These are phyloP conservation scores for Hortaea werneckii DNA, from an alignment of 2,329 filamentous ascomycete genomes.

Conservation along the genomic window DNA sequence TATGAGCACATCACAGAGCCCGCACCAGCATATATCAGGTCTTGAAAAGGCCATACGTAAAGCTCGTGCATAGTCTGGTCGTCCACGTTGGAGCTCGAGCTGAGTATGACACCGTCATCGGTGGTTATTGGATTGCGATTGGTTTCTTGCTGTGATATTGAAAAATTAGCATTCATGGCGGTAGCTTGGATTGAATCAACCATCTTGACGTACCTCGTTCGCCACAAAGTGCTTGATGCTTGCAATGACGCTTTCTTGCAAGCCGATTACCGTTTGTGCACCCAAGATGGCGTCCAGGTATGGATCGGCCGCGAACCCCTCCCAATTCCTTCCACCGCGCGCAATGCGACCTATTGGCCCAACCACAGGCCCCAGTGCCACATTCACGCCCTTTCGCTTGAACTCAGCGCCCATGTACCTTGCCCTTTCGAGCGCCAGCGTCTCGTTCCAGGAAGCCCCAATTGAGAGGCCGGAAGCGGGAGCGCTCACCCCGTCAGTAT, in stretches of 20 bases:
- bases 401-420: constrained; percentile 49
- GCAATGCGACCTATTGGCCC: constrained; percentile 62
- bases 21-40: constrained; percentile 38
- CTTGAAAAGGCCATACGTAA: constrained; percentile 47
- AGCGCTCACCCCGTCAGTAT: constrained; percentile 32
- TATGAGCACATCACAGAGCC: constrained; percentile 32
- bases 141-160: constrained; percentile 36
- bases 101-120: constrained; percentile 13
- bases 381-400: constrained; percentile 44
- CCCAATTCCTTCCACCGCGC: constrained; percentile 59
- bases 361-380: constrained; percentile 58
- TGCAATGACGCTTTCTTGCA: constrained; percentile 49
- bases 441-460: constrained; percentile 43
- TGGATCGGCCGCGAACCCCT: constrained; percentile 62
- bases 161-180: not conserved
- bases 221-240: constrained; percentile 47
- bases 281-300: constrained; percentile 47
- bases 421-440: constrained; percentile 42
- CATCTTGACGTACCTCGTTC: constrained; percentile 35
- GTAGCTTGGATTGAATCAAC: not conserved
- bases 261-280: constrained; percentile 43
- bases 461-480: constrained; percentile 34
- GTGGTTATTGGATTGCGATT: constrained; percentile 35
- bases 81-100: constrained; percentile 45
- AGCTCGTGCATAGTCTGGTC: constrained; percentile 60